A percentile compares a stretch with the other conserved stretches of the same genome.
These are phyloP conservation scores for Colletotrichum sp. DNA, from an alignment of 2,329 filamentous ascomycete genomes.

Conservation along the genomic window DNA sequence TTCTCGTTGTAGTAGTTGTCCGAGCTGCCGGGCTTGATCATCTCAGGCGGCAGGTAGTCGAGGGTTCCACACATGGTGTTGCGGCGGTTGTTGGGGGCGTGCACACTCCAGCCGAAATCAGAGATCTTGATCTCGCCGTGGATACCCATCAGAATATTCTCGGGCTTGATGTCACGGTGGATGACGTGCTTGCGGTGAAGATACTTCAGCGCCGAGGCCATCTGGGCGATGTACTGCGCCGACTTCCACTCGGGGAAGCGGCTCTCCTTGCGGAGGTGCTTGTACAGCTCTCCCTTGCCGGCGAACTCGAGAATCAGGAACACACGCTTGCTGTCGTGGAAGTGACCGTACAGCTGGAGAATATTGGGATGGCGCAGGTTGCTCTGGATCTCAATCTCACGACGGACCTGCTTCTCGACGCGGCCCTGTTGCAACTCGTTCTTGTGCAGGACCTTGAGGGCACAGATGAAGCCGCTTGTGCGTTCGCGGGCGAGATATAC, in stretches of 20 bases:
- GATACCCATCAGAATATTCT: conserved; percentile 95
- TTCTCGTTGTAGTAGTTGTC: conserved; percentile 95
- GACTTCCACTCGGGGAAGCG: conserved; percentile 87
- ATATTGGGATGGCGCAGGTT: conserved; percentile 88
- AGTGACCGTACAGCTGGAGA: conserved; percentile 82
- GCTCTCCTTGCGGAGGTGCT: conserved; percentile 79
- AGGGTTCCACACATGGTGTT: conserved; percentile 97
- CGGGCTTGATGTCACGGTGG: conserved; percentile 96
- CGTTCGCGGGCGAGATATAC: conserved; percentile 86
- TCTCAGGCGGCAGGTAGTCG: conserved; percentile 97
- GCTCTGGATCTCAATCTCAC: conserved; percentile 89
- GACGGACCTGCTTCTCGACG: conserved; percentile 85
- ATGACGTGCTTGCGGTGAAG: conserved; percentile 97
- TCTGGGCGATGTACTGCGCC: conserved; percentile 86
- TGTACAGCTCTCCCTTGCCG: conserved; percentile 86
- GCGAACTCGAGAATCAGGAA: conserved; percentile 90
- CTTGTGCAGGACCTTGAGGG: conserved; percentile 87
- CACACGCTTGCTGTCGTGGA: conserved; percentile 87
- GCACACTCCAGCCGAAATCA: conserved; percentile 98
- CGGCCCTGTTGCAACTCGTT: conserved; percentile 76
- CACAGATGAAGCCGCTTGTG: conserved; percentile 81
- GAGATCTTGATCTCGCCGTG: conserved; percentile 99
- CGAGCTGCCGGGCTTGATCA: conserved; percentile 81
- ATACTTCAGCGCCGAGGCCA: conserved; percentile 88
- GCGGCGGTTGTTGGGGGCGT: conserved; percentile 91